Base-by-base conservation (phyloP, 345 rosid genomes). In the Euphorbia lathyris region DNA sequence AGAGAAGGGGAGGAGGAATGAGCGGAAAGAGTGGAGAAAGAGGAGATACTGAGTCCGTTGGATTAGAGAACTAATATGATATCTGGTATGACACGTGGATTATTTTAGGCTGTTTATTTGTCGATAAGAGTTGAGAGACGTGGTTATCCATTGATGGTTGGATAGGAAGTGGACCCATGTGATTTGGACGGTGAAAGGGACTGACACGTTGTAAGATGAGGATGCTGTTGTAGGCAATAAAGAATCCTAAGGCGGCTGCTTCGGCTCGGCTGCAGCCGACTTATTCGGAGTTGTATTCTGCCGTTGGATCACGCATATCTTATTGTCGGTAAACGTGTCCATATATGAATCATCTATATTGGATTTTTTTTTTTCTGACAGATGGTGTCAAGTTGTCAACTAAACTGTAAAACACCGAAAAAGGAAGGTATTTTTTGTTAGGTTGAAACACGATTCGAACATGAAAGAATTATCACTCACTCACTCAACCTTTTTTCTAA, bases 71-170 rank as follows among this genome's bases (percentile, higher is more conserved):
- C 58, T 82, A 81, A 85, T 82, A 80, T 75, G 70, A 76, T 71
- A 83, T 80, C 78, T 69, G 68, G 13, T 4, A 13, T 59, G 86
- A 73, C 91, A 83, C 87, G 86, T 83, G 91, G 83, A 42, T 20
- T 16, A 72, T 55, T 76, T 14, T 23, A 7, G 67, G 68, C 86
- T 83, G 87, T 82, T 80, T 73, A 32, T 83, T 77, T 85, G 38
- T 80, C 83, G 91, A 87, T 87, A 83, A 86, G 88, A 81, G 80
- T 58, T 5, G 72, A 10, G 62, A 47, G 34, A 38, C 64, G 78
- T 76, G 85, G 75, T 19, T 16, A 2, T 4, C n/a, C 29, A 17
- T 40, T 0, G n/a, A 27, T 6, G 65, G 83, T 85, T 69, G 59
- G 86, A 83, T 81, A 20, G 26, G 4, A 11, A 42, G 43, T 70